phyloP scores from a whole-genome alignment of 805 yeast species.

The Priceomyces carsonii region DNA sequence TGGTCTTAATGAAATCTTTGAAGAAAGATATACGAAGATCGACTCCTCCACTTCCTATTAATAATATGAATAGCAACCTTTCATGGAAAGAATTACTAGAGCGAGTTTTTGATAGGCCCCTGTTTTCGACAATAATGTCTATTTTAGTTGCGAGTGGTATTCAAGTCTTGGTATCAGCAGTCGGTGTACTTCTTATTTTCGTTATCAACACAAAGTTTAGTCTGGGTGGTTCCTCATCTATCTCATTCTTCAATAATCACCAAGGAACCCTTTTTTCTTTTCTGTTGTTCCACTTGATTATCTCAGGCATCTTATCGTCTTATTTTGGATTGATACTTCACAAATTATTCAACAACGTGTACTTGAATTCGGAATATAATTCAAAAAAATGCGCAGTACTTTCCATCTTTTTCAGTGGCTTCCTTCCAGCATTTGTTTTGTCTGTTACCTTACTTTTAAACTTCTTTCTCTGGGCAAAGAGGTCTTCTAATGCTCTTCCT shows the following conservation, averaged over 20 bases:
- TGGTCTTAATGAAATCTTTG: constrained; percentile 59
- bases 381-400: constrained; percentile 13
- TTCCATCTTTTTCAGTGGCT: constrained; percentile 34
- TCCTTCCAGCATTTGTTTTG: constrained; percentile 50
- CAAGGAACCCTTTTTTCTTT: constrained; percentile 67
- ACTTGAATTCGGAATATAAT: constrained; percentile 26
- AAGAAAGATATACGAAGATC: constrained; percentile 45
- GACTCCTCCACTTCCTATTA: constrained; percentile 14
- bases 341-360: constrained; percentile 50
- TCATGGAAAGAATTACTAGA: constrained; percentile 56
- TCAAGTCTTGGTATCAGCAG: constrained; percentile 64
- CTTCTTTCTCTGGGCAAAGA: constrained; percentile 71
- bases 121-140: constrained; percentile 48
- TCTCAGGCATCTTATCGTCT: constrained; percentile 76
- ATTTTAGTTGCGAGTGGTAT: constrained; percentile 71
- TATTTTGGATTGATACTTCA: constrained; percentile 65
- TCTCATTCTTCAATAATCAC: constrained; percentile 61
- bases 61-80: constrained; percentile 7
- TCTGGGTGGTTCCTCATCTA: constrained; percentile 35
- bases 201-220: constrained; percentile 34
- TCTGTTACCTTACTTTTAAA: constrained; percentile 57
- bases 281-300: constrained; percentile 58
- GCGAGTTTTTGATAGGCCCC: constrained; percentile 59
- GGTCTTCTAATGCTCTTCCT: constrained; percentile 75
- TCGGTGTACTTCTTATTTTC: constrained; percentile 60